Evolutionary conservation across 2,329 filamentous ascomycete species (phyloP).

Genomic region (Ceratocystis smalleyi): DNA sequence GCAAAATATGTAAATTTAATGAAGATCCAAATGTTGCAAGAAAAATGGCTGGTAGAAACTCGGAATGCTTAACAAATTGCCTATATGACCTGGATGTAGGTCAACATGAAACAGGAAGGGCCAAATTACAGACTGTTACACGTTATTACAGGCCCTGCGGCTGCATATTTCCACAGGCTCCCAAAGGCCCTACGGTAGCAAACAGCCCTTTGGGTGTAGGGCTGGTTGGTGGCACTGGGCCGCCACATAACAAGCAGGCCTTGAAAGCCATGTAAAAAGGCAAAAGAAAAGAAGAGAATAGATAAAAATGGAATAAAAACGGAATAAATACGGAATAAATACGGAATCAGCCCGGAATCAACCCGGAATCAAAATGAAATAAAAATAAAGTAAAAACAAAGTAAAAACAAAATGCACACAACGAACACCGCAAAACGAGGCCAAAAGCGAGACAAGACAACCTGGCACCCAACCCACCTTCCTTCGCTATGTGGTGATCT

Average conservation of each 20-base stretch:
- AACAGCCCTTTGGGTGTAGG: not conserved
- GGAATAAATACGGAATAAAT: too few species aligned
- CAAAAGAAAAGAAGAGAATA: too few species aligned
- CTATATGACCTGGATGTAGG: conserved; percentile 1
- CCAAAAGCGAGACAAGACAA: too few species aligned
- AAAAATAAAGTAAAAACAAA: too few species aligned
- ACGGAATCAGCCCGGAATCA: too few species aligned
- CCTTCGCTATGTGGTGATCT: not conserved
- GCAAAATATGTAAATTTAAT: not conserved
- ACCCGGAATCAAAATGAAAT: too few species aligned
- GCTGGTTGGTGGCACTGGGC: not conserved
- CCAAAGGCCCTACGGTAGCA: not conserved
- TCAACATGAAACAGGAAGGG: conserved; percentile 6
- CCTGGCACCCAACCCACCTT: not conserved
- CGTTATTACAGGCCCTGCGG: not conserved
- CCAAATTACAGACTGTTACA: not conserved
- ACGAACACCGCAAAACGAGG: too few species aligned
- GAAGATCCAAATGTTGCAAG: conserved; percentile 7
- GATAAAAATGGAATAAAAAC: too few species aligned
- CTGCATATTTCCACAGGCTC: not conserved
- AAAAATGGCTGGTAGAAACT: not conserved
- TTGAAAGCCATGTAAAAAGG: not conserved
- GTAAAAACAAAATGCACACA: too few species aligned
- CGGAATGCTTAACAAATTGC: not conserved
- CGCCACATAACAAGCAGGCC: not conserved